A percentile compares a stretch with the other conserved stretches of the same genome.
Conservation (phyloP, 441 rosid species). For the Erysimum pusillum region DNA sequence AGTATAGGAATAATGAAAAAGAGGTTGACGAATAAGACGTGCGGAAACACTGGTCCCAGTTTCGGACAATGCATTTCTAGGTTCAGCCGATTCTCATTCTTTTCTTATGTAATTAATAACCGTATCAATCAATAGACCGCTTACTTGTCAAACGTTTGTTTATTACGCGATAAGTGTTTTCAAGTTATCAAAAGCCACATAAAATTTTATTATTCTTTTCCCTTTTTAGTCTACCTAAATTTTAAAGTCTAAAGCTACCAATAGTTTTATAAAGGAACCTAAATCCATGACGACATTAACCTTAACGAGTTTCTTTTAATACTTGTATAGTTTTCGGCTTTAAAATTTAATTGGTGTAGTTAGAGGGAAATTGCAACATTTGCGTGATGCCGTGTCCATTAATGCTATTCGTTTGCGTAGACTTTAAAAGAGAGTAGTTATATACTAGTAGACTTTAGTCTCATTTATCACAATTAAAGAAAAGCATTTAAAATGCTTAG, state of each 20-base stretch:
- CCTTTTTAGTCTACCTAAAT: not conserved
- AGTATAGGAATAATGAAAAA: not conserved
- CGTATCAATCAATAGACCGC: not conserved
- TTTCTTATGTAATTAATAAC: not conserved
- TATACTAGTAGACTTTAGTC: no score
- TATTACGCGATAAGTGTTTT: not conserved
- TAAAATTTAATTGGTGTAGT: not conserved
- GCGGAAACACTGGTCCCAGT: slow-evolving; percentile 8
- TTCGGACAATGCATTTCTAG: slow-evolving; percentile 17
- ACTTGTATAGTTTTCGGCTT: not conserved
- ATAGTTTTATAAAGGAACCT: not conserved
- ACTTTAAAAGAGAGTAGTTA: no score
- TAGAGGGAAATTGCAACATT: not conserved
- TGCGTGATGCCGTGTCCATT: not conserved
- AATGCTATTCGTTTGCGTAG: not conserved
- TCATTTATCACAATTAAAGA: no score
- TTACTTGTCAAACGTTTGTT: not conserved
- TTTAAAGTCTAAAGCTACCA: not conserved
- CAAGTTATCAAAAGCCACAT: not conserved
- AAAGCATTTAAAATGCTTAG: no score
- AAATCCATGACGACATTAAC: not conserved
- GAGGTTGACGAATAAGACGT: slow-evolving; percentile 11
- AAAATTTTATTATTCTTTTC: not conserved
- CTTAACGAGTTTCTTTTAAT: not conserved
- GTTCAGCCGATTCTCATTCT: not conserved